Conservation (phyloP, 257 asterid species). For the Nicotiana obtusifolia region DNA sequence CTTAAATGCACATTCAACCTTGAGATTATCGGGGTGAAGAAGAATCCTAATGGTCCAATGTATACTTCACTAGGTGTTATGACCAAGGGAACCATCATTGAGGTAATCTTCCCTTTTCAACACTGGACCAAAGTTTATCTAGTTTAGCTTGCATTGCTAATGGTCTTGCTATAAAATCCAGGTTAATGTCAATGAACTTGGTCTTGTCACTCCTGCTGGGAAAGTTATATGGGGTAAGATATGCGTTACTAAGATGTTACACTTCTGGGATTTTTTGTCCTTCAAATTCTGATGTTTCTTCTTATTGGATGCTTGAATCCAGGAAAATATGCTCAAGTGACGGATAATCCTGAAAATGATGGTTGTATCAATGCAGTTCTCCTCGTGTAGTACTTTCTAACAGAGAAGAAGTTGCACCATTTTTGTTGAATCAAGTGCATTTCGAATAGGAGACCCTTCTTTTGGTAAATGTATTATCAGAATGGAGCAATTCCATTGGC, state of each 20-base stretch:
- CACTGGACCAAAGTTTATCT: neutral
- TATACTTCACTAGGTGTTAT: conserved; percentile 90
- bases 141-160: neutral
- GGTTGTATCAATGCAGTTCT: conserved; percentile 89
- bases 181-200: conserved; percentile 92
- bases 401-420: neutral
- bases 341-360: conserved; percentile 92
- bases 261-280: neutral
- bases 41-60: conserved; percentile 93
- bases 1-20: conserved; percentile 86
- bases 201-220: conserved; percentile 96
- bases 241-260: neutral
- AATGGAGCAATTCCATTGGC: too few species aligned
- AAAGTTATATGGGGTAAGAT: conserved; percentile 93
- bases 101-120: conserved; percentile 39
- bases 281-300: neutral
- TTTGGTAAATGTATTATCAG: too few species aligned
- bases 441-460: too few species aligned
- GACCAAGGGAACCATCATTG: conserved; percentile 82
- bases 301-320: conserved; percentile 15
- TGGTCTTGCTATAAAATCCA: conserved; percentile 21
- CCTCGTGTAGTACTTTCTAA: conserved; percentile 44
- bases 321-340: conserved; percentile 95
- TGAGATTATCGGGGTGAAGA: conserved; percentile 92
- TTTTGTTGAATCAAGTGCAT: too few species aligned